phyloP scores from a whole-genome alignment of 805 yeast species.

The Cyberlindnera petersonii region DNA sequence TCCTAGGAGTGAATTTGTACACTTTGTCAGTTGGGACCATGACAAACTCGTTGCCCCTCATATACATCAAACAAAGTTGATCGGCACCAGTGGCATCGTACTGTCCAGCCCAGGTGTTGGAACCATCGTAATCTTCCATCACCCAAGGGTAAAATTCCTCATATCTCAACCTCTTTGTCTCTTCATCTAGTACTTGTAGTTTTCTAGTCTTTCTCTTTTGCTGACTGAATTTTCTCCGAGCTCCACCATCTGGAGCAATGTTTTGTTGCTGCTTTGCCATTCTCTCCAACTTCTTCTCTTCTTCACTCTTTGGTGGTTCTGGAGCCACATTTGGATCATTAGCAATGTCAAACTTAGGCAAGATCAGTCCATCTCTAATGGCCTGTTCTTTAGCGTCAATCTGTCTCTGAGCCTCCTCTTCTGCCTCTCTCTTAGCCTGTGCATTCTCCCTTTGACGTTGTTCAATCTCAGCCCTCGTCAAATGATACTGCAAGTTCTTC shows the following conservation, averaged over 20 bases:
- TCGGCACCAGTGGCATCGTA: conserved; percentile 89
- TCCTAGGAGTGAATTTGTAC: conserved; percentile 89
- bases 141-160: conserved; percentile 99
- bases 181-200: conserved; percentile 74
- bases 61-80: conserved; percentile 77
- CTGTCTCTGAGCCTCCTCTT: conserved; percentile 32
- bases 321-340: conserved; percentile 30
- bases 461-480: conserved; percentile 73
- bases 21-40: conserved; percentile 95
- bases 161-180: conserved; percentile 77
- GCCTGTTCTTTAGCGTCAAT: conserved; percentile 20
- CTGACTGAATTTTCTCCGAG: conserved; percentile 58
- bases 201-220: conserved; percentile 81
- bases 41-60: conserved; percentile 69
- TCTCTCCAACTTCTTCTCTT: conserved; percentile 35
- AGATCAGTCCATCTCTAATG: conserved; percentile 14
- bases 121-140: conserved; percentile 92
- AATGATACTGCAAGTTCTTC: conserved; percentile 79
- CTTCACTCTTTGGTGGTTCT: conserved; percentile 32
- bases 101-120: conserved; percentile 91
- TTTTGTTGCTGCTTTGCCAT: conserved; percentile 43
- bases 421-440: conserved; percentile 30
- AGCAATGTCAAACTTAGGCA: conserved; percentile 14
- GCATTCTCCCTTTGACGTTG: conserved; percentile 49
- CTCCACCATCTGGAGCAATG: conserved; percentile 92